Conservation (phyloP, 2,329 filamentous ascomycete genomes). For the Teratosphaeria destructans region DNA sequence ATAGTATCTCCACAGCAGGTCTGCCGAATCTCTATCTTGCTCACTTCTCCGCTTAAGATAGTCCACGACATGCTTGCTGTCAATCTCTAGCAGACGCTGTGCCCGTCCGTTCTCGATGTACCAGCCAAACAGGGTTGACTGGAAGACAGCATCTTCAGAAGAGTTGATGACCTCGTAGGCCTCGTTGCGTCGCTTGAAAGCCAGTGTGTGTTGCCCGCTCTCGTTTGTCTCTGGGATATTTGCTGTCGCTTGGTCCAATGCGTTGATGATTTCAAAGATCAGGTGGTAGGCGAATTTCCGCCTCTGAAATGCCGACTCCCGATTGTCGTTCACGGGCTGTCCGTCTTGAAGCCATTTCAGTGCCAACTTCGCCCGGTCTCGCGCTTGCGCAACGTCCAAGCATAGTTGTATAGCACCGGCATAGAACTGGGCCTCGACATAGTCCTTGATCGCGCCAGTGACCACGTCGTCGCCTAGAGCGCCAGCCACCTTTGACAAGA, state of each 20-base stretch:
- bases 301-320: slow-evolving; percentile 55
- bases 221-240: slow-evolving; percentile 64
- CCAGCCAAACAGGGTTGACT: slow-evolving; percentile 96
- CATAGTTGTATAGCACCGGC: slow-evolving; percentile 82
- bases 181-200: slow-evolving; percentile 70
- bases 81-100: slow-evolving; percentile 73
- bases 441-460: slow-evolving; percentile 65
- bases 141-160: slow-evolving; percentile 86
- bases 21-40: slow-evolving; percentile 66
- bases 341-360: slow-evolving; percentile 81
- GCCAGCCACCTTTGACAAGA: slow-evolving; percentile 82
- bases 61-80: slow-evolving; percentile 74
- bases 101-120: slow-evolving; percentile 78
- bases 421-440: slow-evolving; percentile 75
- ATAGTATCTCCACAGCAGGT: slow-evolving; percentile 88
- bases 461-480: slow-evolving; percentile 69
- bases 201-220: slow-evolving; percentile 58
- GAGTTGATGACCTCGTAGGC: slow-evolving; percentile 83
- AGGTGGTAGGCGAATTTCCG: slow-evolving; percentile 75
- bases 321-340: slow-evolving; percentile 59
- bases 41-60: slow-evolving; percentile 71
- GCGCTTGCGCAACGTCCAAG: slow-evolving; percentile 70
- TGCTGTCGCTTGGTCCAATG: slow-evolving; percentile 62
- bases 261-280: slow-evolving; percentile 70
- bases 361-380: slow-evolving; percentile 78